Base-by-base conservation (phyloP, 1,284 basidiomycete species). In the Cystobasidium sp. region DNA sequence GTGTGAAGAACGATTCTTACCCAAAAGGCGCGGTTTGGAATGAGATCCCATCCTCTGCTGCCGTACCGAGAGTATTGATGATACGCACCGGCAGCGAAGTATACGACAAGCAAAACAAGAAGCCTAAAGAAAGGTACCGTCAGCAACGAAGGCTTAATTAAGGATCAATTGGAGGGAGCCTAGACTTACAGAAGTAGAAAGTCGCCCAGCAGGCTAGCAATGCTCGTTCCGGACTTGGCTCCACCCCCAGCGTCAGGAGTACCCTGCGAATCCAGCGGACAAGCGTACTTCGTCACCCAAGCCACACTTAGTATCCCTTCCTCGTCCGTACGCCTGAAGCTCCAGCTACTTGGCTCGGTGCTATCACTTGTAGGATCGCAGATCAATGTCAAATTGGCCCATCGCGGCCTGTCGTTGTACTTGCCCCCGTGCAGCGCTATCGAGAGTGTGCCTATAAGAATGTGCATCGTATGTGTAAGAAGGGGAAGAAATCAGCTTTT, bases 31-130 rank as follows among this genome's bases (percentile, higher is more conserved):
- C 85, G 89, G 80, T 81, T 91, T 90, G 91, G 91, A 80, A 93
- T 88, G 66, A 93, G 85, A 81, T 93, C 91, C 80, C 84, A 82
- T 20, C 91, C 91, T 56, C 87, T 86, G 8, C 91, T 89, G 37
- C 91, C 91, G 80, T 92, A 93, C 24, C 88, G 91, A 14, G 89
- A 87, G 79, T 91, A 92, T 78, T 93, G 92, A 82, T 91, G 89
- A 81, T 92, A 93, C 10, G 89, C 90, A 31, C 91, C 91, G 22
- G 92, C 80, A 1, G 81, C 85, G 78, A 93, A 88, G 82, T 93
- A 93, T 7, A 86, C 85, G 16, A 84, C 81, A 75, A 91, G 86
- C 1, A 87, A 87, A n/a, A 92, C 81, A 22, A 91, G 75, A 20
- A 92, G 80, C 18, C 70, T 73, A 31, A 1, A 16, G 20, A 31